Percentiles rank a stretch among this genome's conserved stretches.
Evolutionary conservation across 768 basidiomycete species (phyloP).

Genomic region (Phylloporus sp.): DNA sequence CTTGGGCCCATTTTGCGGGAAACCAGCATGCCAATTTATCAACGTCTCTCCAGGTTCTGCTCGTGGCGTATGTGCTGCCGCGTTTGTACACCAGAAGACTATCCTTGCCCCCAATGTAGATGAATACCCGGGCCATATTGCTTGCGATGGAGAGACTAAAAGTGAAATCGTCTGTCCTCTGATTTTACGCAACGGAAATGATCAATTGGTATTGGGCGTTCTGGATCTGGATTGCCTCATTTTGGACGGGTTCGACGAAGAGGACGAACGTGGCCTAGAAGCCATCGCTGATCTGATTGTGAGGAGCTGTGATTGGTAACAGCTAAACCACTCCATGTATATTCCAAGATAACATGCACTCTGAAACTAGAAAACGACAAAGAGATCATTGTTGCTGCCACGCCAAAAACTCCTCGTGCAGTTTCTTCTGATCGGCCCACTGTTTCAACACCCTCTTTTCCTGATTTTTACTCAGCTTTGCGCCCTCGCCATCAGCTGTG

Average conservation of each 20-base stretch:
- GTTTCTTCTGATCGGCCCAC: slow-evolving; percentile 66
- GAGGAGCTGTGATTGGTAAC: slow-evolving; percentile 62
- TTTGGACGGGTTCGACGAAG: slow-evolving; percentile 65
- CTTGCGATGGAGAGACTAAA: slow-evolving; percentile 87
- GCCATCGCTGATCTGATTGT: slow-evolving; percentile 64
- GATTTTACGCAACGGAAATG: slow-evolving; percentile 33
- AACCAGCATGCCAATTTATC: slow-evolving; percentile 89
- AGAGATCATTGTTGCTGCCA: slow-evolving; percentile 29
- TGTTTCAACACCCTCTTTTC: slow-evolving; percentile 77
- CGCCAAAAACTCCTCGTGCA: slow-evolving; percentile 73
- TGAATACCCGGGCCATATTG: slow-evolving; percentile 86
- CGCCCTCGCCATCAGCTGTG: slow-evolving; percentile 77
- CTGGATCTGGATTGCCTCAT: slow-evolving; percentile 86
- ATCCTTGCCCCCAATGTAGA: slow-evolving; percentile 77
- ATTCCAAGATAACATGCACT: neutral
- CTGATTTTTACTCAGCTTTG: slow-evolving; percentile 78
- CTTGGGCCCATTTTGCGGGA: slow-evolving; percentile 85
- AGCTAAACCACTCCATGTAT: slow-evolving; percentile 5
- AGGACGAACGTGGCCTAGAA: slow-evolving; percentile 76
- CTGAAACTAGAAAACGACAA: neutral
- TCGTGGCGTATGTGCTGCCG: slow-evolving; percentile 85
- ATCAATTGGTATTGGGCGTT: slow-evolving; percentile 47
- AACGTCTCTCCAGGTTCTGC: slow-evolving; percentile 46
- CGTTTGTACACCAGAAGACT: slow-evolving; percentile 54
- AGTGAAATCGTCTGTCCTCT: slow-evolving; percentile 90